Conservation (phyloP, 768 basidiomycete species). For the Naematelia encephala region DNA sequence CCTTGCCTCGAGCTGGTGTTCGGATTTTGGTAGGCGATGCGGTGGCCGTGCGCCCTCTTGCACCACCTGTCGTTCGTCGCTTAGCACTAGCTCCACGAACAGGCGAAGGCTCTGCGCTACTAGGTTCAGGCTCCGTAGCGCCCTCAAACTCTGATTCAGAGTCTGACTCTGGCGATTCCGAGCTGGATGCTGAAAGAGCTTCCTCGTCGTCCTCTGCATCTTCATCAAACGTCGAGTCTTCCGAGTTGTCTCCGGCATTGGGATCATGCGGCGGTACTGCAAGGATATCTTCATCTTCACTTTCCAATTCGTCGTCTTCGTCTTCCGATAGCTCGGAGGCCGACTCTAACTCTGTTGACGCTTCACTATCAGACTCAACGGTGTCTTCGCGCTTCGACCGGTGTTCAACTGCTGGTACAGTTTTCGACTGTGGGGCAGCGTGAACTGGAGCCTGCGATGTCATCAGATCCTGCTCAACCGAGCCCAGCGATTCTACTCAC, state of each 20-base stretch:
- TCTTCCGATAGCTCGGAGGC: slow-evolving; percentile 45
- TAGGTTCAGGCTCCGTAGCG: not conserved
- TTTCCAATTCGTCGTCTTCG: slow-evolving; percentile 17
- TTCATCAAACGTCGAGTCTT: slow-evolving; percentile 12
- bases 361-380: slow-evolving; percentile 20
- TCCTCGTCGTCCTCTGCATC: slow-evolving; percentile 9
- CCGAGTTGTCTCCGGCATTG: slow-evolving; percentile 6
- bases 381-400: slow-evolving; percentile 10
- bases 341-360: not conserved
- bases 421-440: not conserved
- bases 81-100: slow-evolving; percentile 16
- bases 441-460: not conserved
- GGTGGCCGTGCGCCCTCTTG: slow-evolving; percentile 16
- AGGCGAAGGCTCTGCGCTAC: slow-evolving; percentile 6
- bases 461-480: not conserved
- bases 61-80: slow-evolving; percentile 22
- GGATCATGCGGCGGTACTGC: not conserved
- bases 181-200: not conserved
- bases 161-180: not conserved
- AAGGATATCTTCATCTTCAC: not conserved
- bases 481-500: not conserved
- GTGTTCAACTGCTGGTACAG: not conserved
- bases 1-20: too few species aligned
- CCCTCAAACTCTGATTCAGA: not conserved
- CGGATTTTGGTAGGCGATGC: too few species aligned